Evolutionary conservation across 1,139 yeast genomes (phyloP), one percentile per base, ranked within the genome.

Genomic region (Protomyces gravidus): DNA sequence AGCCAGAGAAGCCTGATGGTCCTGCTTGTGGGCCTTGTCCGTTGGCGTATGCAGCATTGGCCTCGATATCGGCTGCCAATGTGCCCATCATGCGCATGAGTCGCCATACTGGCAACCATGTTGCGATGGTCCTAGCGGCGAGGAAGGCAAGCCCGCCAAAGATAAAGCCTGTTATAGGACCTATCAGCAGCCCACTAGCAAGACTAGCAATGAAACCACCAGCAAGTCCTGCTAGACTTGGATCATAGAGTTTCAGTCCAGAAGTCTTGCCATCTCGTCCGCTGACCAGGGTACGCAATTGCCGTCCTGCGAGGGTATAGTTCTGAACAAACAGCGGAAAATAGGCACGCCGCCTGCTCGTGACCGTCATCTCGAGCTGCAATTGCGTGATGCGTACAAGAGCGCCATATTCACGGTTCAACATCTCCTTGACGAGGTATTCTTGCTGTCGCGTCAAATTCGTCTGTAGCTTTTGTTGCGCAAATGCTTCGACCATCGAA

Each of bases 341-440:
- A 17, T 45, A 53, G 4, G 40, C 58, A 19, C 28, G 45, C 19
- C 26, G 47, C n/a, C 33, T 45, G 5, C 32, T 13, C 6, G 13
- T 45, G 39, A 53, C 36, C 13, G 39, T 25, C 33, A 53, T 33
- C 11, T 53, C 28, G 11, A 53, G 36, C 3, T 50, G 36, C n/a
- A 53, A 45, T 21, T 53, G 45, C n/a, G 47, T 53, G 27, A 53
- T 53, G 46, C 40, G 47, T 50, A 53, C 58, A 17, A 33, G 47
- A 15, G 58, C 58, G 13, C 58, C 58, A 15, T 53, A 53, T 32
- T 53, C 58, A 27, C 48, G 50, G 45, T 45, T 53, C 28, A 53
- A 47, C 58, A 53, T 45, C 27, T 53, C 58, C 25, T 50, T 32
- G 1, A 50, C 51, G 21, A 46, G 45, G 26, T 53, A 50, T n/a